These are phyloP conservation scores for Dipteronia dyeriana DNA, from an alignment of 345 rosid genomes.

Conservation along the genomic window DNA sequence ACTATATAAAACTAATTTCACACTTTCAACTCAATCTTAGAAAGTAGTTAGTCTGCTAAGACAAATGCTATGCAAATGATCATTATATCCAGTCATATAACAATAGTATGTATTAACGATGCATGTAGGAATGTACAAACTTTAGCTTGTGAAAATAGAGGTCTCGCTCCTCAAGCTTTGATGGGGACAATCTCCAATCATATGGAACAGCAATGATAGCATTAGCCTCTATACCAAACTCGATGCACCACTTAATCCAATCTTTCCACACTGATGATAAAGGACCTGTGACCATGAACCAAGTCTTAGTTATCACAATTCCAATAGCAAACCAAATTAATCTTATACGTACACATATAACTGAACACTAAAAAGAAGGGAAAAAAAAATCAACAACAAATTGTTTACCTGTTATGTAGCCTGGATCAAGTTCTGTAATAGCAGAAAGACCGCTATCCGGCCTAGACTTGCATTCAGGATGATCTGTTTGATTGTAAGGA, in stretches of 20 bases:
- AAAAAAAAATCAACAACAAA: neutral
- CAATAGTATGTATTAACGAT: conserved; percentile 1
- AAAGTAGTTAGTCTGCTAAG: neutral
- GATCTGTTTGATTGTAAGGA: conserved; percentile 95
- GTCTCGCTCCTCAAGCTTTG: conserved; percentile 95
- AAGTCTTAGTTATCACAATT: conserved; percentile 8
- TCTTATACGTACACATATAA: neutral
- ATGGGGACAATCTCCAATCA: conserved; percentile 96
- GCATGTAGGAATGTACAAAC: conserved; percentile 45
- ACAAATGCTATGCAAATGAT: neutral
- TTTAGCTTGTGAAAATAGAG: conserved; percentile 96
- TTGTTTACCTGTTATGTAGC: conserved; percentile 74
- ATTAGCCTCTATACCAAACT: conserved; percentile 94
- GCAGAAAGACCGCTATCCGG: conserved; percentile 98
- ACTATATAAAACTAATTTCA: neutral
- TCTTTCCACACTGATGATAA: conserved; percentile 99
- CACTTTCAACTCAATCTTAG: neutral
- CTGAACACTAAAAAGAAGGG: neutral
- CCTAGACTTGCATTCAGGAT: conserved; percentile 93
- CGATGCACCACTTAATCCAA: conserved; percentile 98
- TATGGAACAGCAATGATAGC: conserved; percentile 94
- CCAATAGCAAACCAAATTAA: conserved; percentile 13
- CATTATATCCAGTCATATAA: conserved; percentile 7
- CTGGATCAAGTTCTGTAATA: conserved; percentile 97
- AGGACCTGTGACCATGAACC: conserved; percentile 60